Evolutionary conservation across 2,329 filamentous ascomycete genomes (phyloP), one percentile per base, ranked within the genome.

Genomic region (Albophoma yamanashiensis): DNA sequence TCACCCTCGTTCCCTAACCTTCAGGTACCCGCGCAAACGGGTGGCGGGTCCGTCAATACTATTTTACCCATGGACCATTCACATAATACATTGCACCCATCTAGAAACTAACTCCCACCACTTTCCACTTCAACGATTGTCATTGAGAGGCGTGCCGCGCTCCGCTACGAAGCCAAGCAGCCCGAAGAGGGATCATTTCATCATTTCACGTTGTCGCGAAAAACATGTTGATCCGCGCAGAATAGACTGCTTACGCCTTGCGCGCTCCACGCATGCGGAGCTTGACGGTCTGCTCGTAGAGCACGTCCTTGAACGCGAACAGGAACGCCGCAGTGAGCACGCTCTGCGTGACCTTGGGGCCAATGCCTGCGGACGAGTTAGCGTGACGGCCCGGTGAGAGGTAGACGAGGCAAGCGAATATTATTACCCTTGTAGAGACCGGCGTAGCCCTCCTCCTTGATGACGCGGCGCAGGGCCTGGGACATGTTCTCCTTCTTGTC

Each of bases 231-330:
- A 43, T n/a, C 27, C 57, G 25, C 50, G 63, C 38, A 40, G 17
- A 22, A 40, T 20, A 36, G 14, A 20, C 22, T 9, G 27, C 52
- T 34, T 72, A 76, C 57, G 72, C 68, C 70, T 74, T 80, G 68
- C 74, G 76, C 58, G 74, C 71, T 52, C 76, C 70, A 27, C 70
- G 67, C 60, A 75, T 72, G 58, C 90, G 81, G 39, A 91, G 82
- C 67, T 80, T 83, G 57, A 93, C 77, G 0, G 87, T 92, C 74
- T 89, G 85, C 68, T 91, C 89, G 72, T 97, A 99, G 7, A 99
- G 82, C 8, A 91, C 90, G 72, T 99, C 94, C 81, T 99, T 99
- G 79, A 99, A 97, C 2, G 92, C 94, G 72, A 99, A 99, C 61
- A 99, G 79, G 76, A 97, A 92, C 3, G 94, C 94, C 7, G 94